Evolutionary conservation across 306 rosid genomes (phyloP).

Genomic region (Adenanthera pavonina): DNA sequence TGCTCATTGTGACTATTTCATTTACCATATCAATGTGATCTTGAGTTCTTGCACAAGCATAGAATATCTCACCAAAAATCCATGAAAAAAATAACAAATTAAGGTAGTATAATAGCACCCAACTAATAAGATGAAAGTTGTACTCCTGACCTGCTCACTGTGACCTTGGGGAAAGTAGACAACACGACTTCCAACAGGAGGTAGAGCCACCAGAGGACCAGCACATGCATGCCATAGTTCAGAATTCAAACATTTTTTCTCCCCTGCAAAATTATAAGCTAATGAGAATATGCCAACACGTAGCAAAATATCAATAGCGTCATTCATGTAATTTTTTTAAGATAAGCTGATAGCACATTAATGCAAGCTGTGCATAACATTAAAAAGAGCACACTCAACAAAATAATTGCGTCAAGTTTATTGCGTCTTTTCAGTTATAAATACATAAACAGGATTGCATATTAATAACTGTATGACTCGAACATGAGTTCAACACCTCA

Average conservation of each 20-base stretch:
- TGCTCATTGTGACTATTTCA: neutral
- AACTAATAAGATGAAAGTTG: slow-evolving; percentile 12
- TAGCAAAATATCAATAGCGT: slow-evolving; percentile 20
- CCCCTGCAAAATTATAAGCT: slow-evolving; percentile 51
- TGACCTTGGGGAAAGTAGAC: slow-evolving; percentile 84
- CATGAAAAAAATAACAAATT: slow-evolving; percentile 14
- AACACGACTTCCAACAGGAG: slow-evolving; percentile 71
- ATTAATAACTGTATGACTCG: slow-evolving; percentile 15
- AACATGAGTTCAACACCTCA: slow-evolving; percentile 10
- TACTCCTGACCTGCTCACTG: slow-evolving; percentile 70
- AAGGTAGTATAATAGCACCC: slow-evolving; percentile 1
- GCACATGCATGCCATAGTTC: slow-evolving; percentile 89
- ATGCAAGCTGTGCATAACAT: neutral
- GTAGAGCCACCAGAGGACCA: slow-evolving; percentile 77
- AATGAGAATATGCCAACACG: slow-evolving; percentile 29
- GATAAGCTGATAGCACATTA: slow-evolving; percentile 17
- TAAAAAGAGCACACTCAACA: neutral
- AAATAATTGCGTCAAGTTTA: neutral
- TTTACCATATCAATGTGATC: neutral
- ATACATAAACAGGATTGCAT: neutral
- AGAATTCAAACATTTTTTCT: slow-evolving; percentile 71
- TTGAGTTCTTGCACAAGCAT: slow-evolving; percentile 20
- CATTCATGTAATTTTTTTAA: slow-evolving; percentile 6
- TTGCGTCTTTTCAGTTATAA: slow-evolving; percentile 7
- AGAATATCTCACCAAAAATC: slow-evolving; percentile 23